Evolutionary conservation across 495 filamentous ascomycete genomes (phyloP).

Genomic region (Daldinia grandis): DNA sequence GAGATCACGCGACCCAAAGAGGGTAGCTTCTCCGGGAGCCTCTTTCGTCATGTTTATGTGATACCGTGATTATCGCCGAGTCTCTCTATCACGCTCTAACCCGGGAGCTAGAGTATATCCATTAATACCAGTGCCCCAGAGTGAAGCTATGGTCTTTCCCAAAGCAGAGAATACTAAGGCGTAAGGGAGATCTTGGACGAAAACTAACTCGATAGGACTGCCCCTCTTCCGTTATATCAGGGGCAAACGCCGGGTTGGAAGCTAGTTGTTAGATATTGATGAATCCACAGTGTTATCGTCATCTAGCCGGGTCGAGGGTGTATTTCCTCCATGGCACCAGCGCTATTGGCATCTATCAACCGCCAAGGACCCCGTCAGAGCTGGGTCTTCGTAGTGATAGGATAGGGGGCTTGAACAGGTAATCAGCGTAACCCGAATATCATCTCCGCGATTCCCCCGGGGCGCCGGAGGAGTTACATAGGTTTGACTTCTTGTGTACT

Average conservation of each 20-base stretch:
- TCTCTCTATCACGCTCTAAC: not conserved
- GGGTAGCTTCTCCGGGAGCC: slow-evolving; percentile 12
- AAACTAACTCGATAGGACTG: not conserved
- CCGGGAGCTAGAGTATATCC: not conserved
- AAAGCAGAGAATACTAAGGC: not conserved
- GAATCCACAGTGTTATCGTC: not conserved
- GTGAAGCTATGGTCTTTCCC: not conserved
- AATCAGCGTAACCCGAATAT: slow-evolving; percentile 5
- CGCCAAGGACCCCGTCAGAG: not conserved
- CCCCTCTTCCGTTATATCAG: not conserved
- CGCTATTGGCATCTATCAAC: slow-evolving; percentile 9
- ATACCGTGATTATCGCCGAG: slow-evolving; percentile 14
- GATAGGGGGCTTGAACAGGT: not conserved
- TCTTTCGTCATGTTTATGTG: not conserved
- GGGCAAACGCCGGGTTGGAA: not conserved
- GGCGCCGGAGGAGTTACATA: slow-evolving; percentile 5
- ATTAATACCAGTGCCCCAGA: not conserved
- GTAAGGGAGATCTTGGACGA: slow-evolving; percentile 2
- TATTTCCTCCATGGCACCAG: not conserved
- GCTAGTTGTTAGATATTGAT: slow-evolving; percentile 4
- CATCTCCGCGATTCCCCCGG: slow-evolving; percentile 5
- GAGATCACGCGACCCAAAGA: slow-evolving; percentile 11
- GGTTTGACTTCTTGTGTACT: slow-evolving; percentile 1
- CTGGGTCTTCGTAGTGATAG: slow-evolving; percentile 8
- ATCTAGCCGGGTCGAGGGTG: not conserved